phyloP scores from a whole-genome alignment of 2,329 filamentous ascomycete species.

The Bipolaris oryzae region DNA sequence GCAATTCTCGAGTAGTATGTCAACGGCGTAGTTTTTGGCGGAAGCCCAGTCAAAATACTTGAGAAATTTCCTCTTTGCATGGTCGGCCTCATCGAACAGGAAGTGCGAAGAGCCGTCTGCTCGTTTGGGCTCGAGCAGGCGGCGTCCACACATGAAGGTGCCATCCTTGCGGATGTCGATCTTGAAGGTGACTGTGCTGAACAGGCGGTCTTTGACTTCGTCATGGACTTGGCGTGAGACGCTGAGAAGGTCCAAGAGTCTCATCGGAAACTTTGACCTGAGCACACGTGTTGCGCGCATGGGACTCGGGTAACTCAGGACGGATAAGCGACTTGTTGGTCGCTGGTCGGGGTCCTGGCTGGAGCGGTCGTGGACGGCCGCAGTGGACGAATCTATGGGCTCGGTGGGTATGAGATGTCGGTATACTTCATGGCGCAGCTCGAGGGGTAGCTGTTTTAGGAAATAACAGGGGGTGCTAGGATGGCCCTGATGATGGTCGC shows the following conservation, averaged over 20 bases:
- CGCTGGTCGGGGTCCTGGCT: not conserved
- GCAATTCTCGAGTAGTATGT: slow-evolving; percentile 39
- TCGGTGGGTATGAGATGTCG: slow-evolving; percentile 37
- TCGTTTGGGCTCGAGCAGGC: slow-evolving; percentile 36
- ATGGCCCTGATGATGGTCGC: slow-evolving; percentile 32
- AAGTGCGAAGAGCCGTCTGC: slow-evolving; percentile 35
- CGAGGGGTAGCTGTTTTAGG: slow-evolving; percentile 37
- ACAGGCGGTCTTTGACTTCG: slow-evolving; percentile 40
- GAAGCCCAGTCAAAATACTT: slow-evolving; percentile 34
- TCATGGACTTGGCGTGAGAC: slow-evolving; percentile 35
- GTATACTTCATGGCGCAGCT: slow-evolving; percentile 41
- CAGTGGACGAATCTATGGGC: slow-evolving; percentile 34
- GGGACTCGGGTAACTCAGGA: not conserved
- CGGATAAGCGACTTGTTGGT: not conserved
- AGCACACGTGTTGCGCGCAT: not conserved
- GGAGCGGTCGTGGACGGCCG: slow-evolving; percentile 10
- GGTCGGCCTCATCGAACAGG: slow-evolving; percentile 22
- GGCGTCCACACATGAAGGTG: slow-evolving; percentile 41
- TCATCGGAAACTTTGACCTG: slow-evolving; percentile 23
- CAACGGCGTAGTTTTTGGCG: slow-evolving; percentile 44
- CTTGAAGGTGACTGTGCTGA: slow-evolving; percentile 35
- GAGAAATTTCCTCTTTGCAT: slow-evolving; percentile 31
- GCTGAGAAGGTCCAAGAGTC: slow-evolving; percentile 30
- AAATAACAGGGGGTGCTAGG: slow-evolving; percentile 41
- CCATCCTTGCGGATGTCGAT: slow-evolving; percentile 43